Base-by-base conservation (phyloP, 2,329 filamentous ascomycete genomes). In the Alternaria sp. region DNA sequence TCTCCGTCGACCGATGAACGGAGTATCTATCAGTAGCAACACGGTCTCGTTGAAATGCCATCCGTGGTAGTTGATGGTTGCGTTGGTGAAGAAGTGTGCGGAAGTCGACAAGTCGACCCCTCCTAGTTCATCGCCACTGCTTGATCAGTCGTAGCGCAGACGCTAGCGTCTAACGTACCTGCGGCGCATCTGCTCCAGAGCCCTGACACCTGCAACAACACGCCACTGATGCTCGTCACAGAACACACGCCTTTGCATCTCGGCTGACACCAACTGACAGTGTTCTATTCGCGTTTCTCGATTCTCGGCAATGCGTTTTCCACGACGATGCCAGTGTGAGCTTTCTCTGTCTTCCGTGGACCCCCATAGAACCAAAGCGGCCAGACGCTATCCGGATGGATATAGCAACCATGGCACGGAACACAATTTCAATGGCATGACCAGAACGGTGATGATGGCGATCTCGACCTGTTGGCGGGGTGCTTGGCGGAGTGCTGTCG, bases 401-500 rank as follows among this genome's bases (percentile, higher is more conserved):
- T 57, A 41, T 24, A 24, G 28, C 14, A 23, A 23, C 14, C 11
- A 42, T n/a, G 23, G 28, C 42, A 58, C 28, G 37, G 49, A 46
- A 42, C 21, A 39, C 45, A 28, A 41, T 39, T 36, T 6, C n/a
- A 54, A 17, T 45, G 45, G 48, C 53, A 50, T 56, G 56, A 55
- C 51, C 21, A 42, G 13, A 49, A 41, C 48, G 54, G 56, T 40
- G 49, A 28, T 13, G 45, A 23, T 48, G 48, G 51, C 40, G 41
- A 54, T 55, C 51, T 51, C 59, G 58, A 63, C 60, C 46, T 46
- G 31, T 63, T 66, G 64, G 61, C 52, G 63, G 51, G 41, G 55
- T 34, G 58, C 66, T 70, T 71, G 67, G 67, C 67, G 61, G 65
- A 60, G 51, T 51, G 33, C 51, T 54, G 56, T 62, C 61, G 62